Conservation (phyloP, 2,329 filamentous ascomycete species). For the Colletotrichum cuscutae region DNA sequence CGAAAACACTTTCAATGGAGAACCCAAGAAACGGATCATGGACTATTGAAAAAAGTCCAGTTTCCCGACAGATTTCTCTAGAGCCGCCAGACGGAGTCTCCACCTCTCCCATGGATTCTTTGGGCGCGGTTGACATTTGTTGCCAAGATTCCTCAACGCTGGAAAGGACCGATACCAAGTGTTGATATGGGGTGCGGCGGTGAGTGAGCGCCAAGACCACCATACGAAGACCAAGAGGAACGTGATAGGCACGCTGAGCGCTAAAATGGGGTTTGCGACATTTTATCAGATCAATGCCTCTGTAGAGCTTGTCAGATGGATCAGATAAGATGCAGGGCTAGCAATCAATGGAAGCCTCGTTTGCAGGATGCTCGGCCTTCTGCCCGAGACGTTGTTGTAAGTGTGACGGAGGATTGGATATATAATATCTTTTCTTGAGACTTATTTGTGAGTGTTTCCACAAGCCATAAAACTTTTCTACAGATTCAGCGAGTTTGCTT, state of each 20-base stretch:
- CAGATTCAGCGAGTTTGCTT: background rate
- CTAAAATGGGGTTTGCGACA: constrained; percentile 1
- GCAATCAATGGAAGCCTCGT: background rate
- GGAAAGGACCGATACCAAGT: background rate
- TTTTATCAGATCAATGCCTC: constrained; percentile 13
- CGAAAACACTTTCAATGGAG: background rate
- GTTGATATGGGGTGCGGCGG: background rate
- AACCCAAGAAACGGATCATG: background rate
- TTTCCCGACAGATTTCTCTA: background rate
- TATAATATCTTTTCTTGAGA: background rate
- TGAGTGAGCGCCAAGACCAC: background rate
- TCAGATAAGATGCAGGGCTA: constrained; percentile 11
- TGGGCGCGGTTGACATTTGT: background rate
- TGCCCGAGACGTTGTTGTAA: background rate
- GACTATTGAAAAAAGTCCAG: background rate
- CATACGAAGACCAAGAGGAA: background rate
- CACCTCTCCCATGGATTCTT: background rate
- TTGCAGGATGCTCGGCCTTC: constrained; percentile 3
- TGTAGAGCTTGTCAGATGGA: background rate
- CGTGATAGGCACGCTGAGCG: background rate
- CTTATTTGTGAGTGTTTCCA: background rate
- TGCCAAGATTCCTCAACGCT: background rate
- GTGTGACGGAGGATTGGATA: background rate
- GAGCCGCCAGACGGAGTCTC: background rate
- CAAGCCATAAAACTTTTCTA: background rate